phyloP scores from a whole-genome alignment of 306 rosid genomes.

The Arachis stenosperma region DNA sequence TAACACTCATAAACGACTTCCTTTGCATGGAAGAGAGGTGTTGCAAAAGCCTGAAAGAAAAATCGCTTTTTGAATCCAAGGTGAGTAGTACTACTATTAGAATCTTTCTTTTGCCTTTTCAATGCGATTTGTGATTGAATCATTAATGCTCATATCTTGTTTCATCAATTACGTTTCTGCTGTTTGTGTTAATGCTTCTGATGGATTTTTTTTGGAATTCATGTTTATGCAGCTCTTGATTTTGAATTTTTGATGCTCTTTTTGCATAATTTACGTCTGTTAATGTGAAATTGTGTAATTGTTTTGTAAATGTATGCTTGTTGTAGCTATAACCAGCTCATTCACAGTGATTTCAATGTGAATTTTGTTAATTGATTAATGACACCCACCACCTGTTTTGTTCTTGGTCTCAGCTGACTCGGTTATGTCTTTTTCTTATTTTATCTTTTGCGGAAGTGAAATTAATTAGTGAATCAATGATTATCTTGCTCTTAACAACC shows the following conservation, averaged over 20 bases:
- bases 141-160: neutral
- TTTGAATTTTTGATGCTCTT: slow-evolving; percentile 9
- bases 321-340: neutral
- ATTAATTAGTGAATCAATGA: neutral
- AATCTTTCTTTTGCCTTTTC: no score
- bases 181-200: slow-evolving; percentile 13
- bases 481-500: neutral
- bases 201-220: slow-evolving; percentile 15
- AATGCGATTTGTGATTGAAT: neutral
- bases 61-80: neutral
- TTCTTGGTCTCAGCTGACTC: slow-evolving; percentile 17
- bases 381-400: neutral
- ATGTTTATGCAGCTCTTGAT: slow-evolving; percentile 2
- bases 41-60: neutral
- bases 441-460: neutral
- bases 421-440: neutral
- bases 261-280: slow-evolving; percentile 17
- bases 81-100: neutral
- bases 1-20: neutral
- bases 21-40: slow-evolving; percentile 3
- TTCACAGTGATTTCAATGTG: slow-evolving; percentile 7
- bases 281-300: neutral
- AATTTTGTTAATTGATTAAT: slow-evolving; percentile 1
- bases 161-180: neutral
- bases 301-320: neutral